A percentile compares a stretch with the other conserved stretches of the same genome.
phyloP scores from a whole-genome alignment of 2,329 filamentous ascomycete species.

The Fusarium subtropicale region DNA sequence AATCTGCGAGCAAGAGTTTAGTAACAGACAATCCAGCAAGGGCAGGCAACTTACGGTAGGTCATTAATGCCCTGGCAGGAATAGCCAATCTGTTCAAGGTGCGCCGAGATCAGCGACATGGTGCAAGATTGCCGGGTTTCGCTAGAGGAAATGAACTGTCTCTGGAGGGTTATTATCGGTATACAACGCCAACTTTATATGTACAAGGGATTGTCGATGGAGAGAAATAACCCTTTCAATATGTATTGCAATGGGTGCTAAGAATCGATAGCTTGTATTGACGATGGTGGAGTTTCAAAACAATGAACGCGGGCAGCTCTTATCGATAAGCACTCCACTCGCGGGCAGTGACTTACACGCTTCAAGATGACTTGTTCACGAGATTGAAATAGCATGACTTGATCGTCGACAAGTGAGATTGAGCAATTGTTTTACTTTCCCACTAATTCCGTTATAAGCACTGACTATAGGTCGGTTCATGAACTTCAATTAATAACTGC shows the following conservation, averaged over 20 bases:
- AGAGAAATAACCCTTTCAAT: background rate
- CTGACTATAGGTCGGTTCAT: too few relatives aligned
- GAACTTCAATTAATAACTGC: background rate
- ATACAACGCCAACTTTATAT: background rate
- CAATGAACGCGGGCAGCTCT: conserved; percentile 28
- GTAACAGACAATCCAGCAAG: background rate
- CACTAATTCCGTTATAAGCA: too few relatives aligned
- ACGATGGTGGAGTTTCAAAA: conserved; percentile 37
- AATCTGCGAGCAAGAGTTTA: conserved; percentile 67
- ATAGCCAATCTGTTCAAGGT: conserved; percentile 80
- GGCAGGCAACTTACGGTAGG: conserved; percentile 69
- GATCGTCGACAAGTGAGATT: background rate
- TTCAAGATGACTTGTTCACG: background rate
- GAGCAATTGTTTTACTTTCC: background rate
- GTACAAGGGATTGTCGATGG: background rate
- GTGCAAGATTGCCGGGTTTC: conserved; percentile 27
- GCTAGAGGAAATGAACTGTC: background rate
- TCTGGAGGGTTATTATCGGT: background rate
- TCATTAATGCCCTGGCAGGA: conserved; percentile 82
- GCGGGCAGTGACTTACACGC: conserved; percentile 10
- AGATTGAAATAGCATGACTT: background rate
- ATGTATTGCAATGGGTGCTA: background rate
- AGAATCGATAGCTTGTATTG: conserved; percentile 17
- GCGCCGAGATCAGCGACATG: conserved; percentile 77
- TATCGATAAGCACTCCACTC: conserved; percentile 34